These are phyloP conservation scores for Pouteria glomerata DNA, from an alignment of 148 eudicot species.

Conservation along the genomic window DNA sequence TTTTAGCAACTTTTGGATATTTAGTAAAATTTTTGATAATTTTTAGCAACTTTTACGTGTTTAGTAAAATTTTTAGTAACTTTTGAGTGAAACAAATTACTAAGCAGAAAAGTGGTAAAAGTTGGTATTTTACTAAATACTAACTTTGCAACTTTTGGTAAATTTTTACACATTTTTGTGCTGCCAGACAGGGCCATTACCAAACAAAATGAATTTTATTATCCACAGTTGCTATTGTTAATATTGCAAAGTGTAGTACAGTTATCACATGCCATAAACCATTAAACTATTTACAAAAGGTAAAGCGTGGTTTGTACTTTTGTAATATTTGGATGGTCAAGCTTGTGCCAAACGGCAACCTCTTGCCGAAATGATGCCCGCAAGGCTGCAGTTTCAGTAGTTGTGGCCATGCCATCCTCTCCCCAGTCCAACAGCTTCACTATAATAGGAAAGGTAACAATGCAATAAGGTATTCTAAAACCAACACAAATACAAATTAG, in stretches of 20 bases:
- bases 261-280: neutral
- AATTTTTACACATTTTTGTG: too few species aligned
- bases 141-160: too few species aligned
- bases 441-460: slow-evolving; percentile 17
- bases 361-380: too few species aligned
- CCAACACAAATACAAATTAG: neutral
- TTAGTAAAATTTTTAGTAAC: too few species aligned
- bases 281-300: neutral
- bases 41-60: too few species aligned
- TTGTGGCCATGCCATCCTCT: slow-evolving; percentile 73
- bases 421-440: slow-evolving; percentile 98
- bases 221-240: neutral
- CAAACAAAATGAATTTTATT: neutral
- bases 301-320: slow-evolving; percentile 32
- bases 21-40: too few species aligned
- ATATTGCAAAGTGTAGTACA: too few species aligned
- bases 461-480: neutral
- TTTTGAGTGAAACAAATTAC: too few species aligned
- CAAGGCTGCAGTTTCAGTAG: slow-evolving; percentile 62
- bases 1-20: too few species aligned
- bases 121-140: too few species aligned
- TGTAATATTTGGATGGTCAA: slow-evolving; percentile 77
- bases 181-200: too few species aligned
- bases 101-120: too few species aligned
- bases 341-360: slow-evolving; percentile 89